Conservation (phyloP, 768 basidiomycete species). For the Suillus americanus region DNA sequence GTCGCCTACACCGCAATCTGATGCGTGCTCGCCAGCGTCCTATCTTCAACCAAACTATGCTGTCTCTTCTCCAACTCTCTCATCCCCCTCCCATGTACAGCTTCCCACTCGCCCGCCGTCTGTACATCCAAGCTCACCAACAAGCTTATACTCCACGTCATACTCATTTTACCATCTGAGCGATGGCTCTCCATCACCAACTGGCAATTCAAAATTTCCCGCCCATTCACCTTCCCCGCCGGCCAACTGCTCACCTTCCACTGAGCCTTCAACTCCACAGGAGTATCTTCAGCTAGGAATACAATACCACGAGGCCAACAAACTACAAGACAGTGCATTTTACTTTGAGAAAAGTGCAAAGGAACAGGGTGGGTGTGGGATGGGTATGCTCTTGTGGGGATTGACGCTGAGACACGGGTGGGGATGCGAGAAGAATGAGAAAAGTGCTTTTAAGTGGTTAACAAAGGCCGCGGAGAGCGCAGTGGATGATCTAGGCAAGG, state of each 20-base stretch:
- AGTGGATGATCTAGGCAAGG: conserved; percentile 70
- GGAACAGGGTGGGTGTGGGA: conserved; percentile 74
- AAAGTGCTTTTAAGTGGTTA: conserved; percentile 79
- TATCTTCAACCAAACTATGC: conserved; percentile 18
- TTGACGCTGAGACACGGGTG: conserved; percentile 84
- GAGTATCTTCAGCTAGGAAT: conserved; percentile 78
- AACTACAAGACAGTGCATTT: conserved; percentile 62
- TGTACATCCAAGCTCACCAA: conserved; percentile 36
- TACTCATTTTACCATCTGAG: conserved; percentile 70
- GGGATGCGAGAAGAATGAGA: conserved; percentile 82
- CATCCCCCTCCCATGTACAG: conserved; percentile 8
- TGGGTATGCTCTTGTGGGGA: conserved; percentile 94
- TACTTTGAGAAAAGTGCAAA: conserved; percentile 80
- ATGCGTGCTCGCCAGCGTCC: not conserved
- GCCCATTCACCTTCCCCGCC: conserved; percentile 16
- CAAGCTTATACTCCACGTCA: conserved; percentile 51
- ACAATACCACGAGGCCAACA: conserved; percentile 72
- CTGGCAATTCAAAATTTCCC: conserved; percentile 21
- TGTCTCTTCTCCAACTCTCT: conserved; percentile 16
- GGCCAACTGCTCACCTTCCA: conserved; percentile 17
- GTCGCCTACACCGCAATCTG: not conserved
- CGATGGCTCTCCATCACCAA: conserved; percentile 43
- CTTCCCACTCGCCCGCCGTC: conserved; percentile 37
- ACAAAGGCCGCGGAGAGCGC: conserved; percentile 79
- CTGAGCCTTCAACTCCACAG: conserved; percentile 46